These are phyloP conservation scores for Aureoboletus auriporus DNA, from an alignment of 768 basidiomycete species.

Conservation along the genomic window DNA sequence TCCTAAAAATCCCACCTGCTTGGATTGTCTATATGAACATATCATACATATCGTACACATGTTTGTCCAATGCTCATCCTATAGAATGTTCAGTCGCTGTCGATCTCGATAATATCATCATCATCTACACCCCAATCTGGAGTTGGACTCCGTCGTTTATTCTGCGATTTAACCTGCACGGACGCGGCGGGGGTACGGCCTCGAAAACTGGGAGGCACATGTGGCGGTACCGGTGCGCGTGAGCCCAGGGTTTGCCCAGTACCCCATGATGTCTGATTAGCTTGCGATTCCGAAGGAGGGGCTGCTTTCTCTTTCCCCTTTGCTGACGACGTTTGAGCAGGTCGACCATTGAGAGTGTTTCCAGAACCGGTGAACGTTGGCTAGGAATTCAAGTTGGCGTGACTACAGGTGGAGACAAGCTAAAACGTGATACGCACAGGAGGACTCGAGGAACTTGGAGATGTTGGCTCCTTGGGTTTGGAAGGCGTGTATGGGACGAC, in stretches of 20 bases:
- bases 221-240: slow-evolving; percentile 11
- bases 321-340: slow-evolving; percentile 32
- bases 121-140: slow-evolving; percentile 85
- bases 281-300: slow-evolving; percentile 29
- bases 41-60: slow-evolving; percentile 5
- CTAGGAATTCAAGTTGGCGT: slow-evolving; percentile 16
- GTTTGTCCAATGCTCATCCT: background rate
- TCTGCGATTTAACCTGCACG: slow-evolving; percentile 36
- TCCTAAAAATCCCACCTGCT: background rate
- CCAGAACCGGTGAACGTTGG: slow-evolving; percentile 64
- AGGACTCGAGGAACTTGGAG: slow-evolving; percentile 27
- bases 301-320: slow-evolving; percentile 55
- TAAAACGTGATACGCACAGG: slow-evolving; percentile 22
- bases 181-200: slow-evolving; percentile 42
- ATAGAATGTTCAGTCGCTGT: slow-evolving; percentile 56
- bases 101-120: slow-evolving; percentile 79
- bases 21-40: slow-evolving; percentile 1
- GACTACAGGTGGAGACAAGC: background rate
- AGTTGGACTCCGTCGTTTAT: slow-evolving; percentile 54
- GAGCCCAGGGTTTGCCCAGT: slow-evolving; percentile 50
- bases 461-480: slow-evolving; percentile 21
- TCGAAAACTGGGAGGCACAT: slow-evolving; percentile 32
- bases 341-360: slow-evolving; percentile 58
- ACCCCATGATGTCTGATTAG: slow-evolving; percentile 36
- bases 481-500: slow-evolving; percentile 65